Evolutionary conservation across 192 early-diverging fungal genomes (phyloP).

Genomic region (Coemansia brasiliensis): DNA sequence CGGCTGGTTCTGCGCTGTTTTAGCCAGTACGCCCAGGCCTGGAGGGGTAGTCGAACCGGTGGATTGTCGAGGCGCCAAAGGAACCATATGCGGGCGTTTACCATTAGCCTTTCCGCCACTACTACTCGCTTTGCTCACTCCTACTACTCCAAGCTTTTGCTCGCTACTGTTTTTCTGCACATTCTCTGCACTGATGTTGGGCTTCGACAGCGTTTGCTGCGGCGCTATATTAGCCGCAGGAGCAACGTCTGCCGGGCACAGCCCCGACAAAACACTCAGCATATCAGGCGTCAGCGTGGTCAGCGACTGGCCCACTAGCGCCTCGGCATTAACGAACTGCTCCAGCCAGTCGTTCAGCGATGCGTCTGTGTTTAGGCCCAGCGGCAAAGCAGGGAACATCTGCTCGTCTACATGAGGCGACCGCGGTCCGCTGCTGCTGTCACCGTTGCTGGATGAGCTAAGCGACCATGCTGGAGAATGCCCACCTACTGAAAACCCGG

Average conservation of each 20-base stretch:
- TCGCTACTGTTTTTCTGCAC: constrained; percentile 1
- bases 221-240: constrained; percentile 33
- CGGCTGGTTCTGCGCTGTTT: constrained; percentile 39
- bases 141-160: not conserved
- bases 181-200: constrained; percentile 26
- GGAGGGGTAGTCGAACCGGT: constrained; percentile 36
- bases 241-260: not conserved
- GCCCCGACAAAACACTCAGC: constrained; percentile 18
- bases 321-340: constrained; percentile 45
- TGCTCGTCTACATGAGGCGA: not conserved
- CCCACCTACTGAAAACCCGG: not conserved
- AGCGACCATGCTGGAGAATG: constrained; percentile 39
- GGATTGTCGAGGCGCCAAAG: not conserved
- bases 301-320: constrained; percentile 12
- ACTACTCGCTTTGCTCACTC: not conserved
- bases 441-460: constrained; percentile 29
- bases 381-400: constrained; percentile 20
- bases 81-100: not conserved
- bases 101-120: not conserved
- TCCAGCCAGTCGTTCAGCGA: constrained; percentile 48
- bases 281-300: constrained; percentile 19
- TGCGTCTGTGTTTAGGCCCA: constrained; percentile 12
- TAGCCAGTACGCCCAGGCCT: constrained; percentile 40
- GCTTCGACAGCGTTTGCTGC: constrained; percentile 33
- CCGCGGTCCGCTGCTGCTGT: not conserved